These are phyloP conservation scores for Pelargonium citronellum DNA, from an alignment of 441 rosid genomes.

Conservation along the genomic window DNA sequence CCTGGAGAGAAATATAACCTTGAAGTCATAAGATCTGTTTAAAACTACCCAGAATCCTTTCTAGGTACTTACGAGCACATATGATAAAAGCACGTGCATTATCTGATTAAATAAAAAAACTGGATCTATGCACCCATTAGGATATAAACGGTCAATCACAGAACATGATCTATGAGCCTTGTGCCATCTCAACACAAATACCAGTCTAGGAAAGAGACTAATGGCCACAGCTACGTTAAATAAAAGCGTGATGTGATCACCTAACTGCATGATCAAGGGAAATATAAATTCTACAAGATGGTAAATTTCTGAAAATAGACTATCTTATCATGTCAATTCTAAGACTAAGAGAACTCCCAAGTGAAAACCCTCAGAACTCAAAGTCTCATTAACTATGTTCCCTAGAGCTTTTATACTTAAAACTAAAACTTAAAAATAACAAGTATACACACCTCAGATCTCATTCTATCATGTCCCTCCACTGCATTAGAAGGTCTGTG, in stretches of 20 bases:
- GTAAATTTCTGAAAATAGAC: not conserved
- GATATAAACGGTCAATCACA: not conserved
- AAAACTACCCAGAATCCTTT: not conserved
- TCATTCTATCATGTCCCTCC: constrained; percentile 20
- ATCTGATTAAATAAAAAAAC: not conserved
- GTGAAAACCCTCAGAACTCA: not conserved
- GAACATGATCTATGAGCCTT: too few relatives aligned
- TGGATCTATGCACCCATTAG: not conserved
- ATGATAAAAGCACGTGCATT: not conserved
- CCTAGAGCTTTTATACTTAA: not conserved
- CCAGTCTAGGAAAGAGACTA: not conserved
- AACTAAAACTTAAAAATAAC: not conserved
- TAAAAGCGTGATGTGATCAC: not conserved
- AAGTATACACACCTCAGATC: constrained; percentile 23
- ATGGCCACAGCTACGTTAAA: not conserved
- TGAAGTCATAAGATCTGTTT: not conserved
- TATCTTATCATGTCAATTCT: not conserved
- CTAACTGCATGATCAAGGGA: not conserved
- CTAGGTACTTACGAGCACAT: not conserved
- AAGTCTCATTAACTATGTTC: not conserved
- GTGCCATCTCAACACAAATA: not conserved
- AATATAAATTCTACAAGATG: not conserved
- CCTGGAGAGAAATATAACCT: not conserved
- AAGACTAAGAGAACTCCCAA: not conserved
- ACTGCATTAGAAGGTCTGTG: constrained; percentile 19